Conservation (phyloP, 225 moss, liverwort and hornwort species). For the Ulota crispa region DNA sequence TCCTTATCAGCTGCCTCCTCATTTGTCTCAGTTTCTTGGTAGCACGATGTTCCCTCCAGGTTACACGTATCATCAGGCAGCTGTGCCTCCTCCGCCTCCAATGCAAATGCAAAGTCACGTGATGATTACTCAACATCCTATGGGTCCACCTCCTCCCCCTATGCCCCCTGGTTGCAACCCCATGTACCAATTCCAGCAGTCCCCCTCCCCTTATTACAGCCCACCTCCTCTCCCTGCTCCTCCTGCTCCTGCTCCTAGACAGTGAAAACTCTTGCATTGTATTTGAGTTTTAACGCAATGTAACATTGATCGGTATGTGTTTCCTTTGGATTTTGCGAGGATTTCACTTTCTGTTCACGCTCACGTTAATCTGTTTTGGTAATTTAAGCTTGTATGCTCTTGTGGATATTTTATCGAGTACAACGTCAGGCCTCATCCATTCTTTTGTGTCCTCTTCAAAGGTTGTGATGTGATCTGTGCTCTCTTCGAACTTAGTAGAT, state of each 20-base stretch:
- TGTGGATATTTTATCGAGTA: not conserved
- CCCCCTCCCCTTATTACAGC: slow-evolving; percentile 78
- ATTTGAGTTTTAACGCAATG: slow-evolving; percentile 30
- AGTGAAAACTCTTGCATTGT: slow-evolving; percentile 29
- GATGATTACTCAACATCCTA: slow-evolving; percentile 64
- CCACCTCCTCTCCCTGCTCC: slow-evolving; percentile 83
- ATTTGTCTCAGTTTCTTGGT: slow-evolving; percentile 70
- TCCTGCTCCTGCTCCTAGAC: slow-evolving; percentile 67
- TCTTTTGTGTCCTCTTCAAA: not conserved
- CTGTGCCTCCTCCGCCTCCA: slow-evolving; percentile 76
- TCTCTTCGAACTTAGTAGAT: not conserved
- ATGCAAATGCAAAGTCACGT: slow-evolving; percentile 76
- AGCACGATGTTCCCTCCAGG: slow-evolving; percentile 58
- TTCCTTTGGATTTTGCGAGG: not conserved
- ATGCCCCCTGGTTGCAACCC: slow-evolving; percentile 75
- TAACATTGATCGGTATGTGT: slow-evolving; percentile 23
- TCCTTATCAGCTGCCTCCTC: slow-evolving; percentile 73
- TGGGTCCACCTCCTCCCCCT: slow-evolving; percentile 73
- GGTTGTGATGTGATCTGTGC: accelerated
- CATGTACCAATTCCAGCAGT: slow-evolving; percentile 67
- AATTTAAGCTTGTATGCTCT: no score
- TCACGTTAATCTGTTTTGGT: not conserved
- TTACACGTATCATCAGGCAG: slow-evolving; percentile 64
- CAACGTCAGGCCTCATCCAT: not conserved
- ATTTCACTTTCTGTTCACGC: not conserved